Base-by-base conservation (phyloP, 305 asterid genomes). In the Nicotiana rustica region DNA sequence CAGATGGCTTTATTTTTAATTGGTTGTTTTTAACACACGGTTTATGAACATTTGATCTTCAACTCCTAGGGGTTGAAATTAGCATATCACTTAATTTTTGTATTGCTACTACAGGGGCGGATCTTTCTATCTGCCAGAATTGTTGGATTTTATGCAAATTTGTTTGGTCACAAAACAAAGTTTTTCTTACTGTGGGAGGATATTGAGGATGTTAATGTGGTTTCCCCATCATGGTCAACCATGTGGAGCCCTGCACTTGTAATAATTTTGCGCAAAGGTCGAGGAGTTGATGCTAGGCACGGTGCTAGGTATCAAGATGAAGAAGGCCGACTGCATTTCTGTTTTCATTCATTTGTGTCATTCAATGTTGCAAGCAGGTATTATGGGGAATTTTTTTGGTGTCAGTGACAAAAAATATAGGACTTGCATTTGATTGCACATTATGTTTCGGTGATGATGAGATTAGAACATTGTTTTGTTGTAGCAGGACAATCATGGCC, bases 111-210 rank as follows among this genome's bases (percentile, higher is more conserved):
- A 73, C 95, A 95, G 98, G 99, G 99, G 10, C 89, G 97, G 67
- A 92, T 95, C 18, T 95, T 89, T 83, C 91, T 94, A 82, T 94
- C 99, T 19, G 94, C 99, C 5, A 90, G 99, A 88, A 92, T 94
- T 29, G 97, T 95, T 75, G 98, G 98, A 49, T 95, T 95, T 82
- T 88, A 92, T 67, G 90, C 97, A 15, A 95, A 95, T 88, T 85
- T 95, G 61, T 94, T 95, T 84, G 98, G 98, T 76, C 97, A 92
- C 85, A 95, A 92, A 73, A 95, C 99, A 2, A 89, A 86, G 84
- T 92, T 95, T 77, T 95, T 86, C 91, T 92, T 95, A 89, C 91
- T 94, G 2, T 95, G 99, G 99, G 98, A 95, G 79, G 99, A 95
- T 86, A 91, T 95, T 19, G 97, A 94, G 88, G 97, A 95, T 84